Conservation (phyloP, 2,329 filamentous ascomycete species). For the Fusarium pseudograminearum region DNA sequence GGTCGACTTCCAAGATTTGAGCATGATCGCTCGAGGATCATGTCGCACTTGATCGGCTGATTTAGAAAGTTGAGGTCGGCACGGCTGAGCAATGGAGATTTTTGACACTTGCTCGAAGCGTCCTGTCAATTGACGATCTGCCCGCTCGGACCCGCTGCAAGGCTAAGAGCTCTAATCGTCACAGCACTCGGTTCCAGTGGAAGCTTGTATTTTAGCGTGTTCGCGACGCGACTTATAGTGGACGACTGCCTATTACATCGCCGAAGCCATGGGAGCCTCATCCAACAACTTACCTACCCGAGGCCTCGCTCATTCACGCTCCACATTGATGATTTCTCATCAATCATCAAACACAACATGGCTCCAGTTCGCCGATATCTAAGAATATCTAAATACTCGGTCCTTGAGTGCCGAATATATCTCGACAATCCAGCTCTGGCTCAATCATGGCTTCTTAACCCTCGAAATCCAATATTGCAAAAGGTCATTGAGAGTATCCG, state of each 20-base stretch:
- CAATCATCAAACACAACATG: conserved; percentile 64
- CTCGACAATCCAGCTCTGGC: conserved; percentile 88
- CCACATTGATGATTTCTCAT: conserved; percentile 1
- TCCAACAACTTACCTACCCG: background rate
- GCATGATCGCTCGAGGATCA: conserved; percentile 53
- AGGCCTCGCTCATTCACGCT: conserved; percentile 12
- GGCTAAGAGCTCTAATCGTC: conserved; percentile 39
- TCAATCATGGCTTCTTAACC: conserved; percentile 85
- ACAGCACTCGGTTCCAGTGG: conserved; percentile 8
- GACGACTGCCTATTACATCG: conserved; percentile 40
- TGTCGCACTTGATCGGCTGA: conserved; percentile 38
- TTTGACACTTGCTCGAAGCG: conserved; percentile 36
- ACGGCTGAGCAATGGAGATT: conserved; percentile 41
- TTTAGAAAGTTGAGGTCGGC: conserved; percentile 13
- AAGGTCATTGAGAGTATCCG: conserved; percentile 87
- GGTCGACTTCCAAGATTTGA: conserved; percentile 78
- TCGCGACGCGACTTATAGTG: conserved; percentile 33
- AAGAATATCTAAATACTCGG: conserved; percentile 90
- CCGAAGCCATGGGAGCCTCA: conserved; percentile 14
- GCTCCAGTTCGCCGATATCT: conserved; percentile 90
- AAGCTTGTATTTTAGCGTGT: conserved; percentile 31
- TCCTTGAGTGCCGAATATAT: conserved; percentile 97
- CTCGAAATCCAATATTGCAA: conserved; percentile 79
- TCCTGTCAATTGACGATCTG: conserved; percentile 31
- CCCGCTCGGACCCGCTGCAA: conserved; percentile 41